phyloP scores from a whole-genome alignment of 1,284 basidiomycete species.

The Rhodofomes roseus region DNA sequence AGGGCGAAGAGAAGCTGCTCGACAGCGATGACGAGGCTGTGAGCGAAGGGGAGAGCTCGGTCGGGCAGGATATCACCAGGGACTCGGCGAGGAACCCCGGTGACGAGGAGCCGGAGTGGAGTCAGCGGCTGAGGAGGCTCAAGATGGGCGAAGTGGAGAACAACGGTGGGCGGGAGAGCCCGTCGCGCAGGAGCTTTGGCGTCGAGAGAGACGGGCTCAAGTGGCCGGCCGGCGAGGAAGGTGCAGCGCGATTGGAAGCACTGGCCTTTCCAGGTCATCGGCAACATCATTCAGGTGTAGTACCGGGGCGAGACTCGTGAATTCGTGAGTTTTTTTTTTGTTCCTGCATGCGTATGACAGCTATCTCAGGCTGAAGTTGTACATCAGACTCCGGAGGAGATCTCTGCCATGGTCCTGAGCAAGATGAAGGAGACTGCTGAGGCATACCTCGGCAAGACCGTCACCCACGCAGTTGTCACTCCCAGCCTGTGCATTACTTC shows the following conservation, averaged over 20 bases:
- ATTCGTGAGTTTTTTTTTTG: slow-evolving; percentile 54
- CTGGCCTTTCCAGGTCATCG: slow-evolving; percentile 82
- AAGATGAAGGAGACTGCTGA: slow-evolving; percentile 99
- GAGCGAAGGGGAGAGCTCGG: slow-evolving; percentile 16
- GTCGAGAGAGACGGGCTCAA: slow-evolving; percentile 52
- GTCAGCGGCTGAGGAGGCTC: slow-evolving; percentile 27
- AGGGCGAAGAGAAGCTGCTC: slow-evolving; percentile 28
- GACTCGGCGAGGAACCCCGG: slow-evolving; percentile 10
- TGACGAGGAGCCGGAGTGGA: slow-evolving; percentile 20
- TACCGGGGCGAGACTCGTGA: slow-evolving; percentile 85
- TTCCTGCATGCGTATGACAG: neutral
- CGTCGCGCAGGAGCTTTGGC: slow-evolving; percentile 12
- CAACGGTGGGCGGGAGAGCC: slow-evolving; percentile 12
- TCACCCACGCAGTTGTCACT: slow-evolving; percentile 97
- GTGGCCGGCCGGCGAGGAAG: slow-evolving; percentile 57
- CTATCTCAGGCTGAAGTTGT: neutral
- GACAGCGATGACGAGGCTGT: slow-evolving; percentile 18
- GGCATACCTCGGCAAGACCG: slow-evolving; percentile 94
- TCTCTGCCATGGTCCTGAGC: slow-evolving; percentile 90
- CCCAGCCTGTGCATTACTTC: slow-evolving; percentile 60
- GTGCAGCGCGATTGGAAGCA: slow-evolving; percentile 58
- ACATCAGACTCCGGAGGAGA: slow-evolving; percentile 76
- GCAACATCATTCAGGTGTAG: slow-evolving; percentile 79
- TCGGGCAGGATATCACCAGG: slow-evolving; percentile 17
- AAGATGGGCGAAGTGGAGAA: slow-evolving; percentile 17